Conservation (phyloP, 208 protist genomes). For the Crithidia mellificae region DNA sequence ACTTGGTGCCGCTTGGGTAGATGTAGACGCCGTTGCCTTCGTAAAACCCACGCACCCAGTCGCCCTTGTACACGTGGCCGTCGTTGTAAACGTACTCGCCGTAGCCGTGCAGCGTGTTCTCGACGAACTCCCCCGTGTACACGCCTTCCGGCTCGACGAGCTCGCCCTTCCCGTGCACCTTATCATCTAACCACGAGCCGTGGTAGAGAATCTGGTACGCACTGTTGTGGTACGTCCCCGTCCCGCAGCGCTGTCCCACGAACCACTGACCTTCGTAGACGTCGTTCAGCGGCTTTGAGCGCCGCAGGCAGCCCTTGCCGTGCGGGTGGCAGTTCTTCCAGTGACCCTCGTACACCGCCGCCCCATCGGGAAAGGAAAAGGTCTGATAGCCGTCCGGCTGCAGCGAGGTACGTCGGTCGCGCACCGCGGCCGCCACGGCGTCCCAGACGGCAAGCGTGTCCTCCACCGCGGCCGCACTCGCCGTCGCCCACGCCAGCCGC, state of each 20-base stretch:
- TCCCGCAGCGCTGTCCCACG: conserved; percentile 71
- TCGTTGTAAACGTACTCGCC: conserved; percentile 87
- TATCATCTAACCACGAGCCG: conserved; percentile 83
- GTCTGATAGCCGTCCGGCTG: conserved; percentile 78
- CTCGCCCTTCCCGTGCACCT: conserved; percentile 80
- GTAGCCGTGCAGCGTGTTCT: conserved; percentile 79
- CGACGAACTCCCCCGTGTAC: conserved; percentile 80
- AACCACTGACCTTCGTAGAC: conserved; percentile 92
- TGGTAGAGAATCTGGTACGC: conserved; percentile 74
- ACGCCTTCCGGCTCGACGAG: conserved; percentile 80
- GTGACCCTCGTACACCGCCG: conserved; percentile 83
- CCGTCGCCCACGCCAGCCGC: conserved; percentile 45
- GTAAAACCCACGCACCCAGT: conserved; percentile 75
- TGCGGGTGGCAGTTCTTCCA: conserved; percentile 89
- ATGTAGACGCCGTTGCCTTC: conserved; percentile 76
- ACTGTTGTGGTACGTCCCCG: conserved; percentile 57
- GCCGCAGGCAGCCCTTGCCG: conserved; percentile 73
- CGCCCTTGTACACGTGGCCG: conserved; percentile 90
- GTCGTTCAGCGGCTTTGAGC: conserved; percentile 49
- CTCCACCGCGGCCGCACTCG: conserved; percentile 42
- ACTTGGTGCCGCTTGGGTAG: conserved; percentile 71
- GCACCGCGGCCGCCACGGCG: conserved; percentile 49
- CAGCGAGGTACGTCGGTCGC: conserved; percentile 60
- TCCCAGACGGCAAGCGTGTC: conserved; percentile 53
- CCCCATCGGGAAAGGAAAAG: conserved; percentile 79